Evolutionary conservation across 192 early-diverging fungal genomes (phyloP), one percentile per base, ranked within the genome.

Genomic region (Geranomyces variabilis): DNA sequence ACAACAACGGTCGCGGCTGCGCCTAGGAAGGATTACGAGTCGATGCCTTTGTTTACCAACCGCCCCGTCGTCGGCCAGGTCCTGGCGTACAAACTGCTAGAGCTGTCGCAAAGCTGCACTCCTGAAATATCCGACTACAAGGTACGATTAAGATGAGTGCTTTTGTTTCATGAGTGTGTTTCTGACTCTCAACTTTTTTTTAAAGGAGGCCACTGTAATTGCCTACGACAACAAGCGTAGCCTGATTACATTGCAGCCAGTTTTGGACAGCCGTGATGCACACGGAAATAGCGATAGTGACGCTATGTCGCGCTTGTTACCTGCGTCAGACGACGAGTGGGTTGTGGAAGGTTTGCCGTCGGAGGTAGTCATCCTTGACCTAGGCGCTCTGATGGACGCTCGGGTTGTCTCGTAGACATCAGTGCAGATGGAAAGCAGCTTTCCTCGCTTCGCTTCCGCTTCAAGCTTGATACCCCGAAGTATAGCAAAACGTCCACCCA

Each of bases 111-210:
- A 53, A 1, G 41, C 0, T 72, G 64, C 28, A 31, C 26, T 28
- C 70, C 70, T 14, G 47, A 26, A 14, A 72, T 72, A 7, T 72
- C 70, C 6, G 70, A 72, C 4, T 64, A 49, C 34, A 63, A 72
- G 62, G 70, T 72, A 30, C 60, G 36, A 3, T 3, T 41, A 7
- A 41, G 5, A 7, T 41, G 36, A 41, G 36, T 41, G 36, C 36
- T 41, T 41, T 41, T 41, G n/a, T n/a, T n/a, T n/a, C n/a, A n/a
- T n/a, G n/a, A n/a, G n/a, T 41, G 36, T 3, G 5, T 41, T 10
- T 10, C 36, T 41, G 3, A 41, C 3, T 10, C 36, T 10, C 10
- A 41, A 41, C 36, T 7, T 41, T 3, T 66, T 49, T 21, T 46
- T 28, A 29, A 22, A 69, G 67, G 67, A 69, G 34, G 67, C 51